Conservation (phyloP, 2,329 filamentous ascomycete species). For the Malbranchea cinnamomea region DNA sequence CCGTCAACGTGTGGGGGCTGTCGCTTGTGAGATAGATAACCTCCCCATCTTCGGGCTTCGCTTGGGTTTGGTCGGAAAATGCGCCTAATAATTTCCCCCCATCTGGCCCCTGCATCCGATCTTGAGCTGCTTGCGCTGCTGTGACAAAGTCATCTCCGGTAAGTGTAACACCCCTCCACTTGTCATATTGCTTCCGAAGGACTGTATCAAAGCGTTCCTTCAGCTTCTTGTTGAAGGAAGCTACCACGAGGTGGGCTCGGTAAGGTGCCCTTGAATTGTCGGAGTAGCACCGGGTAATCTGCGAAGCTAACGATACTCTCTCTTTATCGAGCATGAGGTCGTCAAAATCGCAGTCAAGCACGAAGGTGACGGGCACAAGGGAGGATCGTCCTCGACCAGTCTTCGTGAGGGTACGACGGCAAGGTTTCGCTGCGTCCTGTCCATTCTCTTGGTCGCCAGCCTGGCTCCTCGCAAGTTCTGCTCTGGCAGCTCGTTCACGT, state of each 20-base stretch:
- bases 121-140: constrained; percentile 50
- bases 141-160: constrained; percentile 58
- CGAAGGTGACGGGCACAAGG: constrained; percentile 60
- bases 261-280: constrained; percentile 61
- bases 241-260: constrained; percentile 58
- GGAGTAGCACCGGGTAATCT: constrained; percentile 78
- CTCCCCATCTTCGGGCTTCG: constrained; percentile 30
- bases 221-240: constrained; percentile 60
- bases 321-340: constrained; percentile 79
- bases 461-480: constrained; percentile 19
- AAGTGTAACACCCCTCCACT: constrained; percentile 68
- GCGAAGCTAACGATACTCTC: constrained; percentile 63
- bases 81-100: constrained; percentile 46
- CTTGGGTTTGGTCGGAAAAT: constrained; percentile 30
- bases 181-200: constrained; percentile 52
- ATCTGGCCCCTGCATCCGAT: constrained; percentile 45
- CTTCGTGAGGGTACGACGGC: constrained; percentile 13
- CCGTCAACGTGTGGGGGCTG: constrained; percentile 68
- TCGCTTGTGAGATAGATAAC: constrained; percentile 86
- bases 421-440: constrained; percentile 10
- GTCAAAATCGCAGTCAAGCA: constrained; percentile 89
- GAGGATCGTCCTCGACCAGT: constrained; percentile 23
- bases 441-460: constrained; percentile 14
- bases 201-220: constrained; percentile 67
- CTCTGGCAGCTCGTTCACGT: constrained; percentile 28